Evolutionary conservation across 1,284 basidiomycete genomes (phyloP).

Genomic region (Meira miltonrushii): DNA sequence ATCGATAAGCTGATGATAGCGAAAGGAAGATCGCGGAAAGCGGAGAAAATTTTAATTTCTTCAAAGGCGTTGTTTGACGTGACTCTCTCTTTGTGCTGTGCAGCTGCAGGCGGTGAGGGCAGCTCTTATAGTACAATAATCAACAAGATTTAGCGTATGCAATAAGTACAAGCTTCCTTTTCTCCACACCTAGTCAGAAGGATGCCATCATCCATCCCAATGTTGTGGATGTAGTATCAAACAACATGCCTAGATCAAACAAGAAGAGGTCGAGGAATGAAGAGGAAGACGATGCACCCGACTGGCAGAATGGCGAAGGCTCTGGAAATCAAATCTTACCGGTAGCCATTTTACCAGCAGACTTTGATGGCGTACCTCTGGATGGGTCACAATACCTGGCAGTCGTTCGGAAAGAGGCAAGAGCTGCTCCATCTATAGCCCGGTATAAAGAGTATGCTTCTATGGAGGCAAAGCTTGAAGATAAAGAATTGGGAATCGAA

Average conservation of each 20-base stretch:
- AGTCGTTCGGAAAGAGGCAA: slow-evolving; percentile 32
- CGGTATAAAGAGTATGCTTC: slow-evolving; percentile 22
- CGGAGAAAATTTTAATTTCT: no score
- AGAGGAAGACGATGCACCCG: neutral
- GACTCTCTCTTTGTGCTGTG: no score
- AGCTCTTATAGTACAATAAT: no score
- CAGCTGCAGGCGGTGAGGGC: no score
- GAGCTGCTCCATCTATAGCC: neutral
- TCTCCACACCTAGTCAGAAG: no score
- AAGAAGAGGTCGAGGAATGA: neutral
- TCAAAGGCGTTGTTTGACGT: no score
- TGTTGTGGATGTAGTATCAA: neutral
- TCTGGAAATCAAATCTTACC: slow-evolving; percentile 38
- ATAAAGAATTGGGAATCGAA: neutral
- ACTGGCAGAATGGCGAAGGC: slow-evolving; percentile 10
- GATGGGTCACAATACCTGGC: slow-evolving; percentile 46
- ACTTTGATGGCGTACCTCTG: slow-evolving; percentile 36
- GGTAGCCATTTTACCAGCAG: slow-evolving; percentile 29
- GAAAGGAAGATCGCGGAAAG: no score
- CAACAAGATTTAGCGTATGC: no score
- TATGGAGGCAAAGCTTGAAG: slow-evolving; percentile 3
- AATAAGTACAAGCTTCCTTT: no score
- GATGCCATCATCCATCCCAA: no score
- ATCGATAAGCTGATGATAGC: no score
- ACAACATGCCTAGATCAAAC: neutral